Percentiles rank a stretch among this genome's conserved stretches.
phyloP scores from a whole-genome alignment of 2,329 filamentous ascomycete species.

The Xylariomycetidae sp. region DNA sequence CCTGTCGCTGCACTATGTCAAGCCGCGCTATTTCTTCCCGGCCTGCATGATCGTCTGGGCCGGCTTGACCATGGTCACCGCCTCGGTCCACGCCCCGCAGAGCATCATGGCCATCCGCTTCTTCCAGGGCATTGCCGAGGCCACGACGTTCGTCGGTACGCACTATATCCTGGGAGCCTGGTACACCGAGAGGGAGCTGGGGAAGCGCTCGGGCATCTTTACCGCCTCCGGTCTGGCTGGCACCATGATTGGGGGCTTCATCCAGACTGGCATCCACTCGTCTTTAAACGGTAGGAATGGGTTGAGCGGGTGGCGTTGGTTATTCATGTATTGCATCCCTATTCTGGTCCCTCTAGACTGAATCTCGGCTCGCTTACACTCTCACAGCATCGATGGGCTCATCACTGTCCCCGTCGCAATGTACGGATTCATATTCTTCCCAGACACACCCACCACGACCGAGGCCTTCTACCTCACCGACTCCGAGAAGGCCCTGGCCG shows the following conservation, averaged over 20 bases:
- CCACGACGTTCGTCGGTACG: slow-evolving; percentile 51
- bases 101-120: slow-evolving; percentile 58
- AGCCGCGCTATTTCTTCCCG: slow-evolving; percentile 60
- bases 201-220: slow-evolving; percentile 58
- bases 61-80: slow-evolving; percentile 57
- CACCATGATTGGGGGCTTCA: slow-evolving; percentile 58
- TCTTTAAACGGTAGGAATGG: slow-evolving; percentile 42
- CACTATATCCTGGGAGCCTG: slow-evolving; percentile 58
- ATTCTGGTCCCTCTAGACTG: background rate
- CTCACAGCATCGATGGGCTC: slow-evolving; percentile 43
- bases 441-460: slow-evolving; percentile 46
- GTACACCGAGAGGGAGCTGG: slow-evolving; percentile 58
- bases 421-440: slow-evolving; percentile 50
- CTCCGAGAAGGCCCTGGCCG: slow-evolving; percentile 30
- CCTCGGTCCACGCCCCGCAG: slow-evolving; percentile 43
- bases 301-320: slow-evolving; percentile 52
- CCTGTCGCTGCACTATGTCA: slow-evolving; percentile 57
- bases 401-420: slow-evolving; percentile 53
- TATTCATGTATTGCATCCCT: slow-evolving; percentile 33
- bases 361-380: background rate
- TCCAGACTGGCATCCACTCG: slow-evolving; percentile 50
- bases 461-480: slow-evolving; percentile 43
- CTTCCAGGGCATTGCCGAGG: slow-evolving; percentile 51
- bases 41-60: slow-evolving; percentile 62
- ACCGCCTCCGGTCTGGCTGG: slow-evolving; percentile 55